Conservation (phyloP, 2,329 filamentous ascomycete species). For the Sporothrix brasiliensis region DNA sequence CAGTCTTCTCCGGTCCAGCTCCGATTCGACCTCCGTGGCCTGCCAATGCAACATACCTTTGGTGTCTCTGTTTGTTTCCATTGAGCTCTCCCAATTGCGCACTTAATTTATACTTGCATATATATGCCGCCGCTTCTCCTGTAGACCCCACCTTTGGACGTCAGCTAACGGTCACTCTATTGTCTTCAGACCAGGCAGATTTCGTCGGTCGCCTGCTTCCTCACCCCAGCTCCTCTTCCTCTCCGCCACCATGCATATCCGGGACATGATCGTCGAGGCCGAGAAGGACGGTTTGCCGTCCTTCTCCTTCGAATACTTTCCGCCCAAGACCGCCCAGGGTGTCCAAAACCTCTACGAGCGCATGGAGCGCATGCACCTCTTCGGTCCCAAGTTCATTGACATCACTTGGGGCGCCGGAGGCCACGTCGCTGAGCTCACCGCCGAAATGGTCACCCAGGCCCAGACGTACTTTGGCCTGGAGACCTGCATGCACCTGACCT, state of each 20-base stretch:
- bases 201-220: background rate
- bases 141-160: background rate
- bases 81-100: background rate
- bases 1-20: conserved; percentile 18
- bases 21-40: conserved; percentile 23
- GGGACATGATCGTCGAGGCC: conserved; percentile 82
- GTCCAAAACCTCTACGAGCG: conserved; percentile 99
- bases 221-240: background rate
- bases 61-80: conserved; percentile 1
- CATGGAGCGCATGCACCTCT: conserved; percentile 89
- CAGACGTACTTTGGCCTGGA: conserved; percentile 95
- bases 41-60: conserved; percentile 9
- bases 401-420: conserved; percentile 98
- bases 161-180: conserved; percentile 5
- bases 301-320: conserved; percentile 99
- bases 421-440: conserved; percentile 85
- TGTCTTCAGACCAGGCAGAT: background rate
- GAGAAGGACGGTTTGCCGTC: conserved; percentile 77
- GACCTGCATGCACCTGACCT: conserved; percentile 98
- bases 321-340: conserved; percentile 94
- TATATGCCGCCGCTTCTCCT: background rate
- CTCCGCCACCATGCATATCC: conserved; percentile 81
- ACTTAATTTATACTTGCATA: background rate
- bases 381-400: conserved; percentile 93
- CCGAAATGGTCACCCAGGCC: conserved; percentile 95